Percentiles rank a stretch among this genome's conserved stretches.
Evolutionary conservation across 2,329 filamentous ascomycete genomes (phyloP).

Genomic region (Xylariaceae sp.): DNA sequence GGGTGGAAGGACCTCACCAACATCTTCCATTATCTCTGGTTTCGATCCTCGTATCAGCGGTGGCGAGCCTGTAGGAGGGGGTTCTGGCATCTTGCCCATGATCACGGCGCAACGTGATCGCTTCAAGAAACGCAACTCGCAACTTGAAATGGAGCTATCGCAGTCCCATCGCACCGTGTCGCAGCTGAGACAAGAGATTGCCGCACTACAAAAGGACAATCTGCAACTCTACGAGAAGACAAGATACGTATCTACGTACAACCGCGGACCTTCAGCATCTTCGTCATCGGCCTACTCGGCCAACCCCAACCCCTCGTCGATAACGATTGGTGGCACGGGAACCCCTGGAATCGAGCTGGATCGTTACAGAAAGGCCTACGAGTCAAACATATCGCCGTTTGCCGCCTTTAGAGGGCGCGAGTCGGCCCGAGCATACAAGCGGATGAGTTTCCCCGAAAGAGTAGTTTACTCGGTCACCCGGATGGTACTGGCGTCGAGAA

Average conservation of each 20-base stretch:
- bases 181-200: conserved; percentile 82
- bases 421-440: conserved; percentile 80
- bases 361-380: conserved; percentile 86
- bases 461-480: conserved; percentile 86
- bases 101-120: conserved; percentile 95
- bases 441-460: conserved; percentile 88
- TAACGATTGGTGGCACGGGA: conserved; percentile 52
- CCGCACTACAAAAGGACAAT: conserved; percentile 92
- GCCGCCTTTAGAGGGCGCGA: conserved; percentile 93
- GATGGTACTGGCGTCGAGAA: conserved; percentile 83
- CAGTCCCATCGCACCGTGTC: conserved; percentile 78
- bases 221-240: conserved; percentile 96
- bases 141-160: conserved; percentile 85
- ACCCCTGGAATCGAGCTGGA: conserved; percentile 66
- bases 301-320: conserved; percentile 71
- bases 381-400: conserved; percentile 92
- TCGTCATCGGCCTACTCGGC: conserved; percentile 59
- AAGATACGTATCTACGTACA: conserved; percentile 91
- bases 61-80: conserved; percentile 63
- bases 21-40: conserved; percentile 97
- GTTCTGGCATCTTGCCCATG: conserved; percentile 92
- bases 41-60: conserved; percentile 65
- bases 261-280: conserved; percentile 57
- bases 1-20: conserved; percentile 73
- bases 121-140: conserved; percentile 91